Evolutionary conservation across 2,329 filamentous ascomycete genomes (phyloP).

Genomic region (Blastomyces gilchristii): DNA sequence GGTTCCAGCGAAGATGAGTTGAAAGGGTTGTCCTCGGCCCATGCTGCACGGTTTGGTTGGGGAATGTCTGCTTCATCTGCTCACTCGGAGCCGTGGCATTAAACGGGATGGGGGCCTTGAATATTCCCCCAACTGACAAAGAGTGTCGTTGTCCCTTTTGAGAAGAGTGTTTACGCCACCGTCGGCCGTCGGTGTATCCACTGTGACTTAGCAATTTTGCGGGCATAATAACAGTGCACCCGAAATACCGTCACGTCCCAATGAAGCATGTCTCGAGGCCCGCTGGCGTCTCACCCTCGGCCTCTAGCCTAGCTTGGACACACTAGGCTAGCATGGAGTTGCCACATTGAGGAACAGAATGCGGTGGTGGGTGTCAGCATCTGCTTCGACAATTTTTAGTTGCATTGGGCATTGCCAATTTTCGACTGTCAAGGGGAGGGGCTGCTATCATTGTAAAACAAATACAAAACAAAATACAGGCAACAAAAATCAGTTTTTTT

Average conservation of each 20-base stretch:
- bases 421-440: slow-evolving; percentile 1
- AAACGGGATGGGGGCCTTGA: not conserved
- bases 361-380: not conserved
- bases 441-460: not conserved
- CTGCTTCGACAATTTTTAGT: not conserved
- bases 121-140: not conserved
- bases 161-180: not conserved
- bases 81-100: not conserved
- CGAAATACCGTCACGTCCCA: not conserved
- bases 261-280: not conserved
- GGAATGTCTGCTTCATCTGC: not conserved
- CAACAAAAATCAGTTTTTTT: not conserved
- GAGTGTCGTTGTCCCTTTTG: not conserved
- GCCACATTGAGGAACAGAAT: not conserved
- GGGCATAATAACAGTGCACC: not conserved
- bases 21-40: not conserved
- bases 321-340: not conserved
- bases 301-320: not conserved
- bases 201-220: not conserved
- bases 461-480: not conserved
- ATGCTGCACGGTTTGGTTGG: not conserved
- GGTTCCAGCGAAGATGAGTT: not conserved
- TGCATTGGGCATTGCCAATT: not conserved
- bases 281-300: not conserved
- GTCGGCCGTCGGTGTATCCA: not conserved